A percentile compares a stretch with the other conserved stretches of the same genome.
Evolutionary conservation across 257 asterid genomes (phyloP).

Genomic region (Solanum virginianum): DNA sequence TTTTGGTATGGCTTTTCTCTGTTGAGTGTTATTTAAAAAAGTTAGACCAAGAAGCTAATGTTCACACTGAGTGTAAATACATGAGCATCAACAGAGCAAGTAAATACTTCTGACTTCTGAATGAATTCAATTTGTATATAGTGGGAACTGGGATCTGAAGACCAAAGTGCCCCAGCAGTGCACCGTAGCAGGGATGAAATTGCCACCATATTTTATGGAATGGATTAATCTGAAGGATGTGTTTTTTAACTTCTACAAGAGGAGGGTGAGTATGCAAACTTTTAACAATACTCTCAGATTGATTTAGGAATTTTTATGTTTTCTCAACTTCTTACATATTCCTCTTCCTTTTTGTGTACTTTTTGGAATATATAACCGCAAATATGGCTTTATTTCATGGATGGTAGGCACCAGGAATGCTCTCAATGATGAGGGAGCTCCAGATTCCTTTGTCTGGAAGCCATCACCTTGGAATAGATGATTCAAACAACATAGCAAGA

Average conservation of each 20-base stretch:
- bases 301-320: background rate
- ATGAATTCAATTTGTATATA: conserved; percentile 7
- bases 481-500: conserved; percentile 66
- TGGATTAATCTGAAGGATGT: conserved; percentile 95
- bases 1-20: background rate
- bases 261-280: conserved; percentile 41
- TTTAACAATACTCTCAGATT: background rate
- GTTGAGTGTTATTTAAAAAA: background rate
- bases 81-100: background rate
- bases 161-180: conserved; percentile 91
- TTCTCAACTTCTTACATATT: background rate
- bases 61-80: background rate
- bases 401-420: conserved; percentile 76
- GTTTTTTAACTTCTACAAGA: conserved; percentile 71
- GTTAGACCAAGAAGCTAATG: background rate
- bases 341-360: background rate
- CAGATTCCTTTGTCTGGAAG: conserved; percentile 48
- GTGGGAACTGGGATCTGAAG: conserved; percentile 98
- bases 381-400: background rate
- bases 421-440: conserved; percentile 83
- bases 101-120: background rate
- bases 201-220: conserved; percentile 78
- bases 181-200: conserved; percentile 44
- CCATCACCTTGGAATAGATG: conserved; percentile 93
- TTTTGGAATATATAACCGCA: background rate